Conservation (phyloP, 2,329 filamentous ascomycete species). For the Phyllosticta citribraziliensis region DNA sequence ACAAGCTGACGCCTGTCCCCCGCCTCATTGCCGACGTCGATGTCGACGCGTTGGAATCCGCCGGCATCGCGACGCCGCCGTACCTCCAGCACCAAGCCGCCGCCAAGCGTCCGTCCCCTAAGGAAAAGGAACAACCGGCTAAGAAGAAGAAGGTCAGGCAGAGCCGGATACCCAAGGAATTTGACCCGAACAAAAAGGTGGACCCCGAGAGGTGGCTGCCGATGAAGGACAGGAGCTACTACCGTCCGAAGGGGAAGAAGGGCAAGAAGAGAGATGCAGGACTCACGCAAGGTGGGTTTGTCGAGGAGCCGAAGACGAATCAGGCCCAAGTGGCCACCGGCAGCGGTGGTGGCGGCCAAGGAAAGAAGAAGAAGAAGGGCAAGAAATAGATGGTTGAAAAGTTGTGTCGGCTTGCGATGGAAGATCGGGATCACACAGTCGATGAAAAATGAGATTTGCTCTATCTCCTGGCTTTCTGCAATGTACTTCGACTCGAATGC, state of each 20-base stretch:
- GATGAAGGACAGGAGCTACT: slow-evolving; percentile 77
- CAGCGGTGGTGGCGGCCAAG: slow-evolving; percentile 18
- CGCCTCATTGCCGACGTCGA: slow-evolving; percentile 53
- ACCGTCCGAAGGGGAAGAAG: slow-evolving; percentile 85
- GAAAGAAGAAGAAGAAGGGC: slow-evolving; percentile 21
- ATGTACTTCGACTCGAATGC: no score
- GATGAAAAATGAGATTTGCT: no score
- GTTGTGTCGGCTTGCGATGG: no score
- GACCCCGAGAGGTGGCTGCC: slow-evolving; percentile 94
- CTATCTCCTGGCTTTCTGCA: no score
- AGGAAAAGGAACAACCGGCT: slow-evolving; percentile 43
- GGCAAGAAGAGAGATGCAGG: slow-evolving; percentile 65
- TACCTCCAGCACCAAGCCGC: slow-evolving; percentile 22
- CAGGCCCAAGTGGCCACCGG: slow-evolving; percentile 22
- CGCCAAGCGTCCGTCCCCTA: slow-evolving; percentile 30
- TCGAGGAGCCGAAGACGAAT: slow-evolving; percentile 52
- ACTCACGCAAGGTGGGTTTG: slow-evolving; percentile 74
- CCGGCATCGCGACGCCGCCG: slow-evolving; percentile 47
- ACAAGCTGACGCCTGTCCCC: slow-evolving; percentile 51
- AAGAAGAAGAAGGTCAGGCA: slow-evolving; percentile 51
- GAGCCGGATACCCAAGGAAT: slow-evolving; percentile 60
- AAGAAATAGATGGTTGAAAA: slow-evolving; percentile 13
- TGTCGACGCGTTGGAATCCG: slow-evolving; percentile 51
- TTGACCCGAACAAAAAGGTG: slow-evolving; percentile 65
- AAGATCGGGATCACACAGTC: no score